A percentile compares a stretch with the other conserved stretches of the same genome.
These are phyloP conservation scores for Zizania palustris DNA, from an alignment of 202 grass and related monocot genomes.

Conservation along the genomic window DNA sequence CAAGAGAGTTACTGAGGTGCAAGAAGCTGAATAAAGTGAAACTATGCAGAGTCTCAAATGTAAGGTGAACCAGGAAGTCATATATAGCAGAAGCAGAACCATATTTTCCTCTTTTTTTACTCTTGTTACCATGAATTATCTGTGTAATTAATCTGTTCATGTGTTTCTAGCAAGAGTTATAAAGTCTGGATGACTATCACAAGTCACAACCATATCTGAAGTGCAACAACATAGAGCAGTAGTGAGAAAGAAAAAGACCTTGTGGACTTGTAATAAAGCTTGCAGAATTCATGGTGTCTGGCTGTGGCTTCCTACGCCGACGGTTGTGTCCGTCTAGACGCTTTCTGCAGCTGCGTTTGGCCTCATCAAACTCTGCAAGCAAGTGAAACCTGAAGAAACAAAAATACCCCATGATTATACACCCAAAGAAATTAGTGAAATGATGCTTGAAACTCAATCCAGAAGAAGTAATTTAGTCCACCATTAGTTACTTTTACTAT, in stretches of 20 bases:
- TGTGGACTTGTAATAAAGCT: conserved; percentile 61
- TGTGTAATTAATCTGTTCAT: not conserved
- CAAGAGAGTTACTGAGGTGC: not conserved
- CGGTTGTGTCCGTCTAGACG: conserved; percentile 94
- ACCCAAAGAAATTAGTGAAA: conserved; percentile 11
- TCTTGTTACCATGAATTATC: not conserved
- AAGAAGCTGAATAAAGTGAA: conserved; percentile 16
- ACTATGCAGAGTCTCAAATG: not conserved
- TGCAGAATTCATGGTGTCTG: conserved; percentile 64
- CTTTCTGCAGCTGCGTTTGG: conserved; percentile 93
- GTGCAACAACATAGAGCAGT: not conserved
- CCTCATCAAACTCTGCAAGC: conserved; percentile 88
- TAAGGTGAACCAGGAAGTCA: too few species aligned
- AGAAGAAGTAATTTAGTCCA: not conserved
- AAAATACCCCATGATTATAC: conserved; percentile 34
- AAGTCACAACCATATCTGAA: conserved; percentile 15
- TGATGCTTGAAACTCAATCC: not conserved
- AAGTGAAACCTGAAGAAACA: conserved; percentile 76
- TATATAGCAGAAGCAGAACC: not conserved
- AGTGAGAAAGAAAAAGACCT: conserved; percentile 48
- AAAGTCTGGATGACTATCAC: not conserved
- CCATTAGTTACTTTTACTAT: not conserved
- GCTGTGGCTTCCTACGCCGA: conserved; percentile 88
- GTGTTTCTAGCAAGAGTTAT: not conserved
- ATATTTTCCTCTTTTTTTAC: not conserved